Percentiles rank a stretch among this genome's conserved stretches.
These are phyloP conservation scores for Cordyceps javanica DNA, from an alignment of 2,329 filamentous ascomycete genomes.

Conservation along the genomic window DNA sequence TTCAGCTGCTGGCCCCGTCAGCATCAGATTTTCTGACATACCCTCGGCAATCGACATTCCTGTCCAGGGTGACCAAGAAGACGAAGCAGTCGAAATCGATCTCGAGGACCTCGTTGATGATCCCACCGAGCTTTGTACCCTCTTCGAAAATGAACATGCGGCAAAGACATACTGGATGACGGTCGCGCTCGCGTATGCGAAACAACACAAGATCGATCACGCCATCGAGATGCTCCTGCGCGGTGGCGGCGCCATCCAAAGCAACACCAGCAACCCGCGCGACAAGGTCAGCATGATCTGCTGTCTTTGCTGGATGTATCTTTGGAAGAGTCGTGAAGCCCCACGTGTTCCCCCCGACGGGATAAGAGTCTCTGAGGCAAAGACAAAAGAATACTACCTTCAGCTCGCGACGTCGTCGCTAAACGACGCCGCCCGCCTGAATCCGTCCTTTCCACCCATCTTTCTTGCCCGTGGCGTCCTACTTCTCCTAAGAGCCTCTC, in stretches of 20 bases:
- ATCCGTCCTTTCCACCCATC: constrained; percentile 84
- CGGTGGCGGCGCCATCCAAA: constrained; percentile 65
- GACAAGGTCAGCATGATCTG: constrained; percentile 82
- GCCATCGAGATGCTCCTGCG: constrained; percentile 68
- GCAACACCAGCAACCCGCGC: constrained; percentile 63
- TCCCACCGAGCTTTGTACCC: constrained; percentile 86
- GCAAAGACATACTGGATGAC: constrained; percentile 95
- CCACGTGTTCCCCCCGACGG: constrained; percentile 57
- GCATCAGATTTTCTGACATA: constrained; percentile 58
- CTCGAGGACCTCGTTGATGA: constrained; percentile 88
- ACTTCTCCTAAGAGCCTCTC: constrained; percentile 78
- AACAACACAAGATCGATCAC: constrained; percentile 88
- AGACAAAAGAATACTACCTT: constrained; percentile 90
- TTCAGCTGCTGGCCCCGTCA: constrained; percentile 30
- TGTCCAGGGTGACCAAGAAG: constrained; percentile 57
- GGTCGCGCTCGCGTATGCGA: constrained; percentile 94
- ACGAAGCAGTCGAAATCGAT: constrained; percentile 84
- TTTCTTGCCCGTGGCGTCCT: constrained; percentile 88
- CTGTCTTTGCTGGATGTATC: constrained; percentile 83
- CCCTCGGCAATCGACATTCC: constrained; percentile 61
- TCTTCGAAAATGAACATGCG: constrained; percentile 90
- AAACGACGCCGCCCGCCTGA: constrained; percentile 93
- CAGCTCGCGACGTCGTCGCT: constrained; percentile 84
- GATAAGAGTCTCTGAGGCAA: constrained; percentile 60
- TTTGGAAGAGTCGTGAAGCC: constrained; percentile 82